Base-by-base conservation (phyloP, 2,329 filamentous ascomycete genomes). In the Aureobasidium sp. region DNA sequence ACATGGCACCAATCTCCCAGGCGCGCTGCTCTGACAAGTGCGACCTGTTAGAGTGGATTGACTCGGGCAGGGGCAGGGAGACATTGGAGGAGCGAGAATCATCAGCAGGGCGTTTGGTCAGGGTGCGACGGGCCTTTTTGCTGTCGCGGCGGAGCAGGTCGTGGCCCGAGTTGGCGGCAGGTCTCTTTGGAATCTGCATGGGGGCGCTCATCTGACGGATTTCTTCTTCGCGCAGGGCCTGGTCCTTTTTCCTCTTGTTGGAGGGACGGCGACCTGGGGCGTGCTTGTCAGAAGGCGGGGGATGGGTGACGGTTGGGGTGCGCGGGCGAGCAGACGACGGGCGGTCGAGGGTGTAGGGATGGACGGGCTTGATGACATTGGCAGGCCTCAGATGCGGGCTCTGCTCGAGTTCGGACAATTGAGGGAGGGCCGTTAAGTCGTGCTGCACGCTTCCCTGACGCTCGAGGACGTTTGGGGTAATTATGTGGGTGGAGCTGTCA, bases 181-280 rank as follows among this genome's bases (percentile, higher is more conserved):
- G 81, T 57, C 89, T 84, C 59, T 79, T 81, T 20, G 79, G 75
- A 64, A 86, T 77, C 6, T 89, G 86, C 67, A 87, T 82, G 2
- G 82, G 80, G 64, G 85, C 84, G 70, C 85, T 89, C 88, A 97
- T 90, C 60, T 90, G 86, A 71, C 87, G 89, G 70, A 97, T 91
- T 75, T 96, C 91, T 65, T 90, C 90, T 75, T 96, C 92, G 62
- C 93, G 84, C 63, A 88, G 82, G 71, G 85, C 84, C 65, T 95
- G 89, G 65, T 88, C 82, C 67, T 87, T 87, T 69, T 87, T 86
- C 76, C 90, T 73, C 67, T 75, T 95, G 78, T 85, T 91, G 44
- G 88, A 88, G 70, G 86, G 90, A 64, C 87, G 86, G 63, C 86
- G 84, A 57, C 84, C 75, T 31, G 87, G 75, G 6, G 78, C 78